phyloP scores from a whole-genome alignment of 2,329 filamentous ascomycete genomes.

The Cytospora chrysosperma region DNA sequence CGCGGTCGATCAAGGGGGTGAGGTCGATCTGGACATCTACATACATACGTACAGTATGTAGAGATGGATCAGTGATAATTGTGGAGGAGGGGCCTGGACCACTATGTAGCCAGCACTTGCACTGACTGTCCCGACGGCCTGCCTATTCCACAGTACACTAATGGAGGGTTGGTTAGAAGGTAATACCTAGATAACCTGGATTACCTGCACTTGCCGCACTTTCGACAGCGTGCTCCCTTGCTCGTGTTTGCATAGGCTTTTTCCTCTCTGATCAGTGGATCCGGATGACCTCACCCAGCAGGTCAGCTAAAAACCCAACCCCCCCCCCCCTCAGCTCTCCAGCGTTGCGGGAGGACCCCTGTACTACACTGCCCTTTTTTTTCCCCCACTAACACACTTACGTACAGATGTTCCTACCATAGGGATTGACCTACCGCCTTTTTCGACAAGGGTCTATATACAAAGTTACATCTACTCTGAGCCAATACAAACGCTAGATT shows the following conservation, averaged over 20 bases:
- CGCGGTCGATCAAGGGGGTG: background rate
- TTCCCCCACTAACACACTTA: too few species aligned
- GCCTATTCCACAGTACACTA: too few species aligned
- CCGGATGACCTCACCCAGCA: background rate
- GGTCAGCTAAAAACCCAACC: background rate
- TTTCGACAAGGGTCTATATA: too few species aligned
- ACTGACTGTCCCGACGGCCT: too few species aligned
- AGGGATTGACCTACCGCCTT: too few species aligned
- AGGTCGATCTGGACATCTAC: conserved; percentile 12
- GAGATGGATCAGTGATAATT: conserved; percentile 5
- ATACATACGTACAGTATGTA: too few species aligned
- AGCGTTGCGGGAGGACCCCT: background rate
- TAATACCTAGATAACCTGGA: too few species aligned
- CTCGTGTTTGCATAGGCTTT: background rate
- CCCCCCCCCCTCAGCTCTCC: too few species aligned
- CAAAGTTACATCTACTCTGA: too few species aligned
- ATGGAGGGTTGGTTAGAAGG: too few species aligned
- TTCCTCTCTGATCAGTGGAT: background rate
- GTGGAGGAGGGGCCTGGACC: conserved; percentile 13
- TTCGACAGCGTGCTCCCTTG: background rate
- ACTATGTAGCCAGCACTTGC: background rate
- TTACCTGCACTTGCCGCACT: background rate
- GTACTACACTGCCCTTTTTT: background rate
- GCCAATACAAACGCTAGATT: too few species aligned
- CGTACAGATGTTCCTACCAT: too few species aligned